Base-by-base conservation (phyloP, 1,139 yeast species). In the Diutina pseudorugosa region DNA sequence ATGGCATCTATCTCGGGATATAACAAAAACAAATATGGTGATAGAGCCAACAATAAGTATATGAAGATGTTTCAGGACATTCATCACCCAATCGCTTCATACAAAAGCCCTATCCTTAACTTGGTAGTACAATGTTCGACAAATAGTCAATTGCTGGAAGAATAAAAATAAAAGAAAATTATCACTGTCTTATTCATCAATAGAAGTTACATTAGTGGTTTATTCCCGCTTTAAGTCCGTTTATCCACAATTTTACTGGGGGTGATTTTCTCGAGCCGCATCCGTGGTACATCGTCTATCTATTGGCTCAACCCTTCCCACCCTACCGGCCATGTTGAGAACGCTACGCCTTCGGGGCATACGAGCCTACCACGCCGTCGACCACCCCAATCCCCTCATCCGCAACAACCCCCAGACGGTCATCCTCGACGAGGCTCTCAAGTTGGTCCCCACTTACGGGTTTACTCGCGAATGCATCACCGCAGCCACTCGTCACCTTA, bases 361-460 rank as follows among this genome's bases (percentile, higher is more conserved):
- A 18, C 42, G 42, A 19, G 18, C 20, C 61, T 9, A 58, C 61
- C 36, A 57, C 62, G 14, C 62, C 72, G 14, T 77, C 72, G 54
- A 62, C 71, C 19, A 61, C 63, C 47, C 64, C 23, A 45, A 16
- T 16, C 40, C 49, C n/a, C 25, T 74, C 23, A 62, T 74, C 51
- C 58, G 65, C 49, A 67, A 67, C 55, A 11, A 19, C 23, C 43
- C 43, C 18, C 18, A 40, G 14, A 16, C 33, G n/a, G 19, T 20
- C 16, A 40, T 47, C 16, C 30, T 47, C 11, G 14, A 47, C 20
- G 18, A 47, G 16, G 68, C 79, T 0, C 55, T 73, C n/a, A 68
- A 66, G 40, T 71, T 71, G 56, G 86, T 91, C 27, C 95, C 96
- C 1, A 60, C 66, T 52, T 71, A 67, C 54, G 98, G 98, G 1